Conservation (phyloP, 2,329 filamentous ascomycete genomes). For the Aspergillus ochraceoroseus region DNA sequence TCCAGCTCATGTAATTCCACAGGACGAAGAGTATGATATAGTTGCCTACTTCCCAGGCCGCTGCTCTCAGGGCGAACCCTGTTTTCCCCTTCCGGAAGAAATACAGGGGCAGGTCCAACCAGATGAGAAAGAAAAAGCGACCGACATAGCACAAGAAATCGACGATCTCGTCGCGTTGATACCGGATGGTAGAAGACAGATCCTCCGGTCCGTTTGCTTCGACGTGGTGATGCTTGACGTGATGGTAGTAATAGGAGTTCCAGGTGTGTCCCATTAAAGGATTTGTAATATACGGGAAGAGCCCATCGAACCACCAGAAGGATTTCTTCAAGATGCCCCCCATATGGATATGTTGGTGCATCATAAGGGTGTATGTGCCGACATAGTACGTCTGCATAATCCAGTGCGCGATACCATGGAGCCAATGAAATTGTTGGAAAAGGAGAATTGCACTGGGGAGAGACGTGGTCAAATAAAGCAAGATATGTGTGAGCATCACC, state of each 20-base stretch:
- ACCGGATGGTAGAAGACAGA: constrained; percentile 69
- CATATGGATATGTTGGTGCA: constrained; percentile 80
- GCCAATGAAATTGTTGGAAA: constrained; percentile 61
- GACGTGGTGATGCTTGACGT: constrained; percentile 80
- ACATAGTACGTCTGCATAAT: constrained; percentile 64
- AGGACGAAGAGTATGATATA: constrained; percentile 52
- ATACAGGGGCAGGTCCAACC: constrained; percentile 70
- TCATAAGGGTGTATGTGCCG: constrained; percentile 72
- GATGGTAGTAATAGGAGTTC: constrained; percentile 81
- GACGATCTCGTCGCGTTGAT: constrained; percentile 63
- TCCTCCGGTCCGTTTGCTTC: constrained; percentile 75
- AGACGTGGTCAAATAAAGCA: constrained; percentile 65
- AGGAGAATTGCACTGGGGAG: constrained; percentile 64
- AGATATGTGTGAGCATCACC: constrained; percentile 69
- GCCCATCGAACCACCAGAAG: constrained; percentile 54
- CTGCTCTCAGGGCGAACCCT: constrained; percentile 52
- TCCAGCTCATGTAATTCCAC: constrained; percentile 48
- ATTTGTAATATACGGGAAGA: constrained; percentile 69
- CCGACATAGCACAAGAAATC: constrained; percentile 69
- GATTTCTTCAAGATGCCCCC: constrained; percentile 60
- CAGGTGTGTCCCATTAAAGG: constrained; percentile 78
- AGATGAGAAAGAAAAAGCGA: constrained; percentile 68
- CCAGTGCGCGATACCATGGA: constrained; percentile 62
- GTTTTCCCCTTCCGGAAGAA: constrained; percentile 61
- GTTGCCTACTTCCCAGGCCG: constrained; percentile 57